These are phyloP conservation scores for Pseudocohnilembus persalinus DNA, from an alignment of 169 alveolate genomes.

Conservation along the genomic window DNA sequence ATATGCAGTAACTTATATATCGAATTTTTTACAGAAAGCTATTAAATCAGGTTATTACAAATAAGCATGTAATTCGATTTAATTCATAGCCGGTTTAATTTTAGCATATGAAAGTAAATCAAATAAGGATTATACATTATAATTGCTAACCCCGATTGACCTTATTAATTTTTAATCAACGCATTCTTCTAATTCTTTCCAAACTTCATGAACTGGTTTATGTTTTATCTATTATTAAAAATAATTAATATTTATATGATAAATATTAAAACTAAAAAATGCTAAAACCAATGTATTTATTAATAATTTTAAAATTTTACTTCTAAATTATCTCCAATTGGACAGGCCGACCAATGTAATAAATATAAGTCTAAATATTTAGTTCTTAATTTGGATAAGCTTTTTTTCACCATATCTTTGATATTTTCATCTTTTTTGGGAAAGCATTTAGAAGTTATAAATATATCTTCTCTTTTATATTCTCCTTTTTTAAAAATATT, in stretches of 20 bases:
- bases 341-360: slow-evolving; percentile 54
- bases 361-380: slow-evolving; percentile 52
- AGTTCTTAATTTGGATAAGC: slow-evolving; percentile 37
- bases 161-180: slow-evolving; percentile 39
- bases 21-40: slow-evolving; percentile 46
- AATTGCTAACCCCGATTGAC: slow-evolving; percentile 54
- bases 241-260: too few species aligned
- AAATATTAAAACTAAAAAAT: too few species aligned
- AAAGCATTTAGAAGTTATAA: slow-evolving; percentile 43
- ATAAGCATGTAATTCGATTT: slow-evolving; percentile 61
- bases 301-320: too few species aligned
- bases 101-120: slow-evolving; percentile 43
- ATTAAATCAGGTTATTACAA: slow-evolving; percentile 39
- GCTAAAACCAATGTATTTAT: too few species aligned
- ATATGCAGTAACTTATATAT: slow-evolving; percentile 50
- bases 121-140: slow-evolving; percentile 42
- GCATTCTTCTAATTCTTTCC: slow-evolving; percentile 46
- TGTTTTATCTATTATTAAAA: slow-evolving; percentile 6
- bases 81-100: slow-evolving; percentile 52
- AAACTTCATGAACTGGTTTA: slow-evolving; percentile 32
- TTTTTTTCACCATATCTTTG: slow-evolving; percentile 29
- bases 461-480: slow-evolving; percentile 54
- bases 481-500: slow-evolving; percentile 43
- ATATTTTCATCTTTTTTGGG: slow-evolving; percentile 31
- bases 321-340: slow-evolving; percentile 15